Base-by-base conservation (phyloP, 768 basidiomycete genomes). In the Mycena latifolia region DNA sequence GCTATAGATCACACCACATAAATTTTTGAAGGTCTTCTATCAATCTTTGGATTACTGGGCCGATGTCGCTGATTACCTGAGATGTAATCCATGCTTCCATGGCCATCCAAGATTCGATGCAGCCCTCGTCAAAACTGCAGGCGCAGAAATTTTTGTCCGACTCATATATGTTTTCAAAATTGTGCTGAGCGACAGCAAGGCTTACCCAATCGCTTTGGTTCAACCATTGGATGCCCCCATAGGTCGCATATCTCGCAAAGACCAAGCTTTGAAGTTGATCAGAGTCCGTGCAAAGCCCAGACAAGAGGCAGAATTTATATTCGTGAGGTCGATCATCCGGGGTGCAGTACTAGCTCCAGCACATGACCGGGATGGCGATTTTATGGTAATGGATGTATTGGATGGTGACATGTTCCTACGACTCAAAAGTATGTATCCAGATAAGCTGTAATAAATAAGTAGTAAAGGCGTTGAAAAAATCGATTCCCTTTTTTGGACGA, bases 151-250 rank as follows among this genome's bases (percentile, higher is more conserved):
- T 9, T 77, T 77, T n/a, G 65, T 64, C 2, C 47, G 33, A 14
- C 57, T 78, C 0, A 28, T 72, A 2, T 46, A 68, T 22, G 28
- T 77, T 7, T 77, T 76, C 31, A 65, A 58, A 0, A 72, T 67
- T 28, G 18, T 15, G 3, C 31, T 75, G 31, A 11, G 11, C 33
- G 62, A 47, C 7, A 50, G 57, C 1, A 48, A 45, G 24, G 11
- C 20, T 27, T 65, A 61, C 28, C 48, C 65, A 0, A 56, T 75
- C 5, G 68, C 68, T 1, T 61, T 77, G 2, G 55, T 76, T 5
- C 75, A 70, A 10, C 61, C 70, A 3, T 61, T 69, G 4, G 66
- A 75, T 28, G 37, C 54, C 69, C 27, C 31, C 51, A 24, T 48
- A 66, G 25, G 61, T 39, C 59, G 15, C 29, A 28, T n/a, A 12